phyloP scores from a whole-genome alignment of 129 eudicot species.

The Chrysanthemum seticuspe region DNA sequence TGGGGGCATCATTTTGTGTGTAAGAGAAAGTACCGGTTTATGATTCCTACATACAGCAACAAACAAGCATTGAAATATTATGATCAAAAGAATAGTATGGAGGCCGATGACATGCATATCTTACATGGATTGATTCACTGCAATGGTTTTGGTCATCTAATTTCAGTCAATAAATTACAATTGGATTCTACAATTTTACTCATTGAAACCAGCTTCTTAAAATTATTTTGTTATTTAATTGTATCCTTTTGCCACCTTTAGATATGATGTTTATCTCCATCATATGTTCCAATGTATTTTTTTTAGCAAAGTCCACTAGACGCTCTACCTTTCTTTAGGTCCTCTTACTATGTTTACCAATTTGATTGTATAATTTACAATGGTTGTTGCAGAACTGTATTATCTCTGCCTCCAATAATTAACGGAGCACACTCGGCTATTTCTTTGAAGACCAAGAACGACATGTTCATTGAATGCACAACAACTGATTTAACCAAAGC shows the following conservation, averaged over 20 bases:
- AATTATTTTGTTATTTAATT: not conserved
- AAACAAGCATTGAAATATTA: slow-evolving; percentile 37
- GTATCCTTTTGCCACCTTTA: not conserved
- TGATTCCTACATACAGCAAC: slow-evolving; percentile 46
- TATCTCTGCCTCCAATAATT: slow-evolving; percentile 89
- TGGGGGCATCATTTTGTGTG: slow-evolving; percentile 84
- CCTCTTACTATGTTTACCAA: not conserved
- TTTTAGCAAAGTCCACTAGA: not conserved
- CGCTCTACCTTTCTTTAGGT: not conserved
- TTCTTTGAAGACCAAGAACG: slow-evolving; percentile 67
- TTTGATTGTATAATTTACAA: not conserved
- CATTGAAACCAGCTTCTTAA: slow-evolving; percentile 5
- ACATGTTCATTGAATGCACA: slow-evolving; percentile 85
- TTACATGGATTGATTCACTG: slow-evolving; percentile 72
- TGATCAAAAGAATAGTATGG: slow-evolving; percentile 28
- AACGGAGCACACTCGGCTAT: slow-evolving; percentile 94
- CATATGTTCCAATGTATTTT: not conserved
- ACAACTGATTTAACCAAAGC: slow-evolving; percentile 94
- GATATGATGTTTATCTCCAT: not conserved
- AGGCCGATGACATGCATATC: slow-evolving; percentile 32
- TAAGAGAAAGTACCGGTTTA: slow-evolving; percentile 59
- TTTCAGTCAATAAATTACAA: slow-evolving; percentile 42
- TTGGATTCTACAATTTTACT: slow-evolving; percentile 32
- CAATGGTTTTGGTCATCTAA: slow-evolving; percentile 73
- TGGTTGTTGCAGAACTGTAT: slow-evolving; percentile 64